phyloP scores from a whole-genome alignment of 2,329 filamentous ascomycete species.

The Monilinia vaccinii-corymbosi region DNA sequence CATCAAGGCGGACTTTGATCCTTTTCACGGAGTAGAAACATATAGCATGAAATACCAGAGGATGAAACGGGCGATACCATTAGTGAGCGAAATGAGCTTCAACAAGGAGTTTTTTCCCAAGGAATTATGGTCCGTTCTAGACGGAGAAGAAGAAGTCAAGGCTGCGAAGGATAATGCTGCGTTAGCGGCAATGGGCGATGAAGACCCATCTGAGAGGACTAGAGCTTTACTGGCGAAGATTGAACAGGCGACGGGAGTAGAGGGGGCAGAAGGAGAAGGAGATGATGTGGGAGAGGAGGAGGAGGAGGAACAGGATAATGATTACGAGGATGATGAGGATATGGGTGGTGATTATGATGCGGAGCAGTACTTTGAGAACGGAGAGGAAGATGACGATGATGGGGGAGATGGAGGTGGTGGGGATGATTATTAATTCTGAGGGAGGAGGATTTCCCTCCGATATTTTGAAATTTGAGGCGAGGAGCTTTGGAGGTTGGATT shows the following conservation, averaged over 20 bases:
- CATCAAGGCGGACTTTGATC: slow-evolving; percentile 41
- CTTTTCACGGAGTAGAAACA: slow-evolving; percentile 52
- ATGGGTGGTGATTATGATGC: slow-evolving; percentile 54
- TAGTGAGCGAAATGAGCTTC: slow-evolving; percentile 44
- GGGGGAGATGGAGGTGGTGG: slow-evolving; percentile 30
- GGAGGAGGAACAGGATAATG: slow-evolving; percentile 32
- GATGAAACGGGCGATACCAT: slow-evolving; percentile 45
- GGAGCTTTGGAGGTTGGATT: not conserved
- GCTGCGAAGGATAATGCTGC: slow-evolving; percentile 28
- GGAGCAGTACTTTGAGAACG: slow-evolving; percentile 55
- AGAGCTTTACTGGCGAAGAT: slow-evolving; percentile 20
- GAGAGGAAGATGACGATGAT: slow-evolving; percentile 44
- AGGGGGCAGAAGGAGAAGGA: slow-evolving; percentile 33
- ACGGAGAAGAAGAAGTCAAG: slow-evolving; percentile 29
- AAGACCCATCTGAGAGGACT: slow-evolving; percentile 25
- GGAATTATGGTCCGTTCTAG: slow-evolving; percentile 46
- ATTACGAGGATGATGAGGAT: slow-evolving; percentile 51
- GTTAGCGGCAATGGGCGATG: slow-evolving; percentile 21
- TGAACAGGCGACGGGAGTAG: slow-evolving; percentile 16
- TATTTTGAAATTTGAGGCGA: not conserved
- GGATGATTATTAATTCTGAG: slow-evolving; percentile 19
- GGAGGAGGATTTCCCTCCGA: not conserved
- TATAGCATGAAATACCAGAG: slow-evolving; percentile 50
- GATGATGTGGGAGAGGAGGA: slow-evolving; percentile 35
- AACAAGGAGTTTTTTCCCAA: slow-evolving; percentile 48